phyloP scores from a whole-genome alignment of 352 stramenopile species.

The Phytophthora quininea region DNA sequence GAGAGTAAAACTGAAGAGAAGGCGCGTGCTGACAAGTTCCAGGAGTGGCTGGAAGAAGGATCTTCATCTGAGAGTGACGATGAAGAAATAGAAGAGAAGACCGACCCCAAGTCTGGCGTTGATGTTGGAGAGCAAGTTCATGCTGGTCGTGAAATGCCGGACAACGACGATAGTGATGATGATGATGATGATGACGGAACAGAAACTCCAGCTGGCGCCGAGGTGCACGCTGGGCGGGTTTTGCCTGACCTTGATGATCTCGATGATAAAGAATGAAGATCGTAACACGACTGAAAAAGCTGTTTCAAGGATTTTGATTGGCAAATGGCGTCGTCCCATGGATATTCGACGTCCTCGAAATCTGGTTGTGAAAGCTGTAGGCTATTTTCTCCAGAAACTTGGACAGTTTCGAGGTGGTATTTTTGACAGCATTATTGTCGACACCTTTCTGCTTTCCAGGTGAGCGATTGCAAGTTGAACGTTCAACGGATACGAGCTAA shows the following conservation, averaged over 20 bases:
- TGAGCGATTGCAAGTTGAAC: not conserved
- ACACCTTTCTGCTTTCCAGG: slow-evolving; percentile 2
- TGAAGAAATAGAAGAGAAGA: slow-evolving; percentile 36
- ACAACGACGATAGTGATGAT: slow-evolving; percentile 34
- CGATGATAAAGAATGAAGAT: slow-evolving; percentile 38
- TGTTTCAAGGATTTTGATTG: slow-evolving; percentile 28
- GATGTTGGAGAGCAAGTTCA: slow-evolving; percentile 16
- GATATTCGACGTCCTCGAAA: slow-evolving; percentile 10
- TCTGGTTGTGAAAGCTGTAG: slow-evolving; percentile 26
- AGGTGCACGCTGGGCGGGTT: slow-evolving; percentile 57
- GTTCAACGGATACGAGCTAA: not conserved
- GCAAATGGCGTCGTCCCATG: slow-evolving; percentile 8
- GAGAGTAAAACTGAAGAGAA: slow-evolving; percentile 83
- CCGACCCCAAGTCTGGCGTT: slow-evolving; percentile 3
- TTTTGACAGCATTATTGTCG: slow-evolving; percentile 17
- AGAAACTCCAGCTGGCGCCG: slow-evolving; percentile 1
- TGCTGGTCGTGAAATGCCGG: slow-evolving; percentile 34
- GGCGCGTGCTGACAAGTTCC: slow-evolving; percentile 92
- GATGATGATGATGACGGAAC: slow-evolving; percentile 26
- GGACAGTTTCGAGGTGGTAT: slow-evolving; percentile 19
- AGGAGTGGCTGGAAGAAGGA: slow-evolving; percentile 93
- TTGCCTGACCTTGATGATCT: slow-evolving; percentile 61
- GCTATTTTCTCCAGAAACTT: slow-evolving; percentile 24
- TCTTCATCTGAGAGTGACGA: slow-evolving; percentile 64
- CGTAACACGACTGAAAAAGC: not conserved